Evolutionary conservation across 2,329 filamentous ascomycete species (phyloP).

Genomic region (Phaeosphaeria sp.): DNA sequence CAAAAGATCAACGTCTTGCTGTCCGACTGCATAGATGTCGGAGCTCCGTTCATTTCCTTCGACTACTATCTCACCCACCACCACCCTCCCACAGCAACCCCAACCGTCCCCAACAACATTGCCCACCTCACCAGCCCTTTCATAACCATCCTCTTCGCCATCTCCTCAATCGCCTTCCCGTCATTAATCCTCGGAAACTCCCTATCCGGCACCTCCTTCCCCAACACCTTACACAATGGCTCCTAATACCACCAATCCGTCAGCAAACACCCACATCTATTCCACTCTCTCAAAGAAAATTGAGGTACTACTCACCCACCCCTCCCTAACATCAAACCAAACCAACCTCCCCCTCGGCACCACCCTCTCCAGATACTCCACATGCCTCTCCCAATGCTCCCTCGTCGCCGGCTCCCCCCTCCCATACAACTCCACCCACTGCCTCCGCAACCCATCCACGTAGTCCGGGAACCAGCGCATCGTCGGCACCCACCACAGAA

Average conservation of each 20-base stretch:
- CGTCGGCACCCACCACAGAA: conserved; percentile 26
- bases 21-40: too few species aligned
- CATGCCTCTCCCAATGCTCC: conserved; percentile 15
- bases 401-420: conserved; percentile 6
- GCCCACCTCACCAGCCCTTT: conserved; percentile 44
- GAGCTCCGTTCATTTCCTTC: too few species aligned
- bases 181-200: conserved; percentile 32
- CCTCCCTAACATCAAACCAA: conserved; percentile 28
- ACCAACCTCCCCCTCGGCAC: conserved; percentile 22
- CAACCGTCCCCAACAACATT: conserved; percentile 11
- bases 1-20: too few species aligned
- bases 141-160: conserved; percentile 20
- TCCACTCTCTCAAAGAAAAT: too few species aligned
- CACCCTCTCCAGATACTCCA: conserved; percentile 20
- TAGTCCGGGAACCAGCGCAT: conserved; percentile 27
- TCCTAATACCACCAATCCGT: too few species aligned
- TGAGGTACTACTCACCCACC: too few species aligned
- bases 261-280: too few species aligned
- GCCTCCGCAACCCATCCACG: conserved; percentile 15
- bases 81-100: background rate
- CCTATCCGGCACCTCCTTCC: conserved; percentile 20
- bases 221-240: conserved; percentile 26
- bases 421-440: conserved; percentile 18
- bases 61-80: background rate
- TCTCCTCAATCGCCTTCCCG: conserved; percentile 25